These are phyloP conservation scores for Nakaseomyces nivariensis DNA, from an alignment of 1,139 yeast genomes.

Conservation along the genomic window DNA sequence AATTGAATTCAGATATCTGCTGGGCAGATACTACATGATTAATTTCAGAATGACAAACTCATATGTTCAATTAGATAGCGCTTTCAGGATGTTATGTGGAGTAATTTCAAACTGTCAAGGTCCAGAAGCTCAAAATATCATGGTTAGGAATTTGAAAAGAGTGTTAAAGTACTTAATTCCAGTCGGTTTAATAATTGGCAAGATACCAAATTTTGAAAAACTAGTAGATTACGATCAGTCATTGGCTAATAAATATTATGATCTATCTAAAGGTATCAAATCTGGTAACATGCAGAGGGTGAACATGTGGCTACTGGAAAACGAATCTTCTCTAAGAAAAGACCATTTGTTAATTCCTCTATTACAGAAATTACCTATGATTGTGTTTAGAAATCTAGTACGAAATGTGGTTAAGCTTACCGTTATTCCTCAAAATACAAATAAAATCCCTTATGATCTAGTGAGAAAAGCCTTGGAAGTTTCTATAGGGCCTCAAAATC, in stretches of 20 bases:
- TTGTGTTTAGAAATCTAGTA: constrained; percentile 23
- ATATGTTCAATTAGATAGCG: constrained; percentile 24
- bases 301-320: constrained; percentile 21
- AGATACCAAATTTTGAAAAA: constrained; percentile 17
- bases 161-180: constrained; percentile 23
- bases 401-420: constrained; percentile 13
- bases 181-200: constrained; percentile 23
- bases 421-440: constrained; percentile 14
- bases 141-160: constrained; percentile 17
- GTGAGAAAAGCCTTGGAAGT: constrained; percentile 14
- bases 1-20: constrained; percentile 25
- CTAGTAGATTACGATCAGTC: constrained; percentile 11
- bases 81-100: constrained; percentile 14
- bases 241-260: constrained; percentile 13
- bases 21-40: constrained; percentile 26
- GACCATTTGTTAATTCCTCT: constrained; percentile 17
- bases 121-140: constrained; percentile 4
- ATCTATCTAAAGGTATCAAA: constrained; percentile 12
- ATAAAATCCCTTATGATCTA: constrained; percentile 21
- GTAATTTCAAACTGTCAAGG: constrained; percentile 4
- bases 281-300: constrained; percentile 20
- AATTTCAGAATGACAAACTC: constrained; percentile 25
- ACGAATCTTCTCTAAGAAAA: constrained; percentile 16
- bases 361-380: constrained; percentile 25
- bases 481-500: constrained; percentile 13